Percentiles rank a stretch among this genome's conserved stretches.
Evolutionary conservation across 108 stramenopile genomes (phyloP).

Genomic region (Discostella stelligeroides): DNA sequence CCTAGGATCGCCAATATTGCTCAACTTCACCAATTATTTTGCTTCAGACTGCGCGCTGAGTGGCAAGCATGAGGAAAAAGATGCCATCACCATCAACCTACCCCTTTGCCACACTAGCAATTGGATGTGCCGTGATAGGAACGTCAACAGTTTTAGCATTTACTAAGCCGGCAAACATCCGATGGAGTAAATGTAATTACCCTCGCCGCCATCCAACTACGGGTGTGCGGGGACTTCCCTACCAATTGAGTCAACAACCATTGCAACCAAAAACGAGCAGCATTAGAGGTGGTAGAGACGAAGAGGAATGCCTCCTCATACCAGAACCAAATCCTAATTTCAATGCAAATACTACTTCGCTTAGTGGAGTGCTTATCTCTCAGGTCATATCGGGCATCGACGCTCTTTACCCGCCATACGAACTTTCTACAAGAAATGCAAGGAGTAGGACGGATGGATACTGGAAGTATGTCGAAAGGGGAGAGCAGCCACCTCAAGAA

Average conservation of each 20-base stretch:
- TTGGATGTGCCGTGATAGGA: neutral
- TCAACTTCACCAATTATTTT: no score
- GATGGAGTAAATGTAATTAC: neutral
- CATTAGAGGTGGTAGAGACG: neutral
- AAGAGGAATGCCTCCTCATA: conserved; percentile 15
- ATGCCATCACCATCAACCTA: neutral
- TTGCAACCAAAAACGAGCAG: neutral
- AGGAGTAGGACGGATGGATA: conserved; percentile 80
- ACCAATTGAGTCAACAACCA: neutral
- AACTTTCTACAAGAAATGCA: conserved; percentile 66
- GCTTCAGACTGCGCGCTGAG: no score
- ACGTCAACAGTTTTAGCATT: neutral
- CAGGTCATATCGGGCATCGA: conserved; percentile 53
- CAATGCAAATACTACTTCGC: conserved; percentile 41
- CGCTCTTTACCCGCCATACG: conserved; percentile 59
- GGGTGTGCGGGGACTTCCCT: no score
- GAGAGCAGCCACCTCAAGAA: conserved; percentile 68
- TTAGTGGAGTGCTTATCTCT: conserved; percentile 32
- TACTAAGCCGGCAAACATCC: neutral
- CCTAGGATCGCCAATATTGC: no score
- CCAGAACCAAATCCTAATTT: conserved; percentile 29
- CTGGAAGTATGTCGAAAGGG: conserved; percentile 71
- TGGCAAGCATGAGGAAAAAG: no score
- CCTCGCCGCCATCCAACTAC: no score
- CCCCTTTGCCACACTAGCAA: conserved; percentile 1